phyloP scores from a whole-genome alignment of 257 asterid genomes.

The Rauvolfia tetraphylla region DNA sequence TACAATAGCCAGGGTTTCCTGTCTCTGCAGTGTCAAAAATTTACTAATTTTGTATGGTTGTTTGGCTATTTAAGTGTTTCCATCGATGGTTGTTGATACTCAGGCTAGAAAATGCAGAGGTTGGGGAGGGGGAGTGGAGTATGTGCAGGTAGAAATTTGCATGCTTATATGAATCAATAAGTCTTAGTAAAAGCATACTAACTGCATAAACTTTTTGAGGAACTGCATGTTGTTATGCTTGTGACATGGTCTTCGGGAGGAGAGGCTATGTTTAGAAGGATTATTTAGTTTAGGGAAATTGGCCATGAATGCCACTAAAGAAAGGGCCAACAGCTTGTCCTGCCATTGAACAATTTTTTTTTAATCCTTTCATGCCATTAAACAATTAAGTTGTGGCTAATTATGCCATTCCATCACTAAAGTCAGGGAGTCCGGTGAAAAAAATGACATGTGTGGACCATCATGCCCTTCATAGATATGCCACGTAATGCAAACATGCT shows the following conservation, averaged over 20 bases:
- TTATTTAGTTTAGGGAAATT: no score
- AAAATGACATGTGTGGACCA: no score
- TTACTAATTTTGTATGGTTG: constrained; percentile 6
- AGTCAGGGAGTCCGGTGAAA: no score
- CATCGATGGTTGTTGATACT: constrained; percentile 2
- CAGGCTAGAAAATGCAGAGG: background rate
- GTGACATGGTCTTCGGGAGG: background rate
- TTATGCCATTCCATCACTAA: no score
- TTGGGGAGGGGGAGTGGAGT: background rate
- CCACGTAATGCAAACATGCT: no score
- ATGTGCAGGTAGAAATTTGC: background rate
- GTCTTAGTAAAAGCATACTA: background rate
- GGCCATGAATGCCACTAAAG: no score
- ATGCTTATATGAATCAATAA: background rate
- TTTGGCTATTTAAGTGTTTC: background rate
- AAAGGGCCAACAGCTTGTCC: no score
- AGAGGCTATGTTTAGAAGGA: background rate
- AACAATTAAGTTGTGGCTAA: no score
- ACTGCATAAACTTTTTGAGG: background rate
- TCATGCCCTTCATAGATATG: no score
- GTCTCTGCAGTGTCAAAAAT: constrained; percentile 11
- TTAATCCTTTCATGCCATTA: no score
- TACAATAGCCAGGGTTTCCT: constrained; percentile 27
- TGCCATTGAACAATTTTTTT: no score
- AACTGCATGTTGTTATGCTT: background rate